Evolutionary conservation across 306 rosid genomes (phyloP).

Genomic region (Benincasa hispida): DNA sequence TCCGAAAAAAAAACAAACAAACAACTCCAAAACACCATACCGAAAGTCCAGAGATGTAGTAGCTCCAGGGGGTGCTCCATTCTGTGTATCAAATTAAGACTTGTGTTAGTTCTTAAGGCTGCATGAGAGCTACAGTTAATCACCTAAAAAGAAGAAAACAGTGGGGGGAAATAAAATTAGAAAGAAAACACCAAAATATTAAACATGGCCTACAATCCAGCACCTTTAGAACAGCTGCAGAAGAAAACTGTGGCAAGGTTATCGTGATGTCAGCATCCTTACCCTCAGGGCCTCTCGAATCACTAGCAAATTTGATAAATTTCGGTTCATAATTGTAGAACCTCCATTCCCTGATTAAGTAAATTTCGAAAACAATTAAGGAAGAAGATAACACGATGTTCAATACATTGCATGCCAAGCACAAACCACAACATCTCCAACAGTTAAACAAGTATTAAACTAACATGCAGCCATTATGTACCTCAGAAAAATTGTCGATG

Average conservation of each 20-base stretch:
- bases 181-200: not conserved
- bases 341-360: slow-evolving; percentile 57
- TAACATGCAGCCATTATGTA: slow-evolving; percentile 9
- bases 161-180: not conserved
- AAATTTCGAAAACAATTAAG: not conserved
- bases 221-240: slow-evolving; percentile 65
- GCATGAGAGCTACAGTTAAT: not conserved
- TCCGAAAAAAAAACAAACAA: not conserved
- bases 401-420: not conserved
- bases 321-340: slow-evolving; percentile 50
- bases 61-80: slow-evolving; percentile 19
- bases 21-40: slow-evolving; percentile 21
- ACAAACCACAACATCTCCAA: not conserved
- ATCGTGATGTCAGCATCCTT: slow-evolving; percentile 18
- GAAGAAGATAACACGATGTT: not conserved
- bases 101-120: not conserved
- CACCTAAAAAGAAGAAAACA: not conserved
- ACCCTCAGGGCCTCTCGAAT: slow-evolving; percentile 24
- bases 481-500: slow-evolving; percentile 62
- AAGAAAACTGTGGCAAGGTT: slow-evolving; percentile 58
- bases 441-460: not conserved
- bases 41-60: slow-evolving; percentile 33
- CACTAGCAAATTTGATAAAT: slow-evolving; percentile 38
- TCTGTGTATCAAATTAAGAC: slow-evolving; percentile 21
- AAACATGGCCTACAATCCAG: not conserved